These are phyloP conservation scores for Whalleya microplaca DNA, from an alignment of 2,329 filamentous ascomycete species.

Conservation along the genomic window DNA sequence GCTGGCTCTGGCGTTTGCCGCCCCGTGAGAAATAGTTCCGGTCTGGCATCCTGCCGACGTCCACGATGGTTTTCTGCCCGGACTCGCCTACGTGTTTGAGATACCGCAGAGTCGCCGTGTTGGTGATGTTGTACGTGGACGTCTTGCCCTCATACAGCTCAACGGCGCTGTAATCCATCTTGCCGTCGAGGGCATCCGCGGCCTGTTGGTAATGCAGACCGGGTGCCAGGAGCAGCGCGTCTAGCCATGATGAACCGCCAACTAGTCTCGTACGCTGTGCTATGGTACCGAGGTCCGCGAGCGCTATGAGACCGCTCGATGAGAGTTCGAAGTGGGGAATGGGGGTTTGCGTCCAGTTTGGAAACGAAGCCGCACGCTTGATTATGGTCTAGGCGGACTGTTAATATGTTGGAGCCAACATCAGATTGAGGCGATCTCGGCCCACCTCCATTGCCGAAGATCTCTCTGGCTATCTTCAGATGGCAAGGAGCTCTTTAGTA, in stretches of 20 bases:
- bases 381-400: slow-evolving; percentile 22
- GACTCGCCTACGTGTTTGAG: slow-evolving; percentile 59
- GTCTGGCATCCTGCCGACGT: slow-evolving; percentile 59
- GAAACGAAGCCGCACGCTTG: slow-evolving; percentile 37
- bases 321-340: slow-evolving; percentile 51
- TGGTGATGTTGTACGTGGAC: slow-evolving; percentile 45
- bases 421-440: slow-evolving; percentile 1
- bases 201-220: slow-evolving; percentile 65
- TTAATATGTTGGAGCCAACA: slow-evolving; percentile 6
- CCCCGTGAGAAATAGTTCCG: slow-evolving; percentile 27
- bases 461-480: neutral
- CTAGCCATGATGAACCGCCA: slow-evolving; percentile 60
- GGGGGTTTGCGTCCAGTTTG: slow-evolving; percentile 49
- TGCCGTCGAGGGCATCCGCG: slow-evolving; percentile 52
- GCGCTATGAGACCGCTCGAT: slow-evolving; percentile 58
- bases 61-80: slow-evolving; percentile 59
- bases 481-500: neutral
- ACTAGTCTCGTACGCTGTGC: slow-evolving; percentile 59
- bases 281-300: slow-evolving; percentile 62
- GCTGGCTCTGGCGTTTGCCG: slow-evolving; percentile 28
- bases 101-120: slow-evolving; percentile 57
- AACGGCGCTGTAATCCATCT: slow-evolving; percentile 46
- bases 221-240: slow-evolving; percentile 60
- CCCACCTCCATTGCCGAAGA: slow-evolving; percentile 24
- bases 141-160: slow-evolving; percentile 38